Conservation (phyloP, 306 rosid species). For the Nissolia schottii region DNA sequence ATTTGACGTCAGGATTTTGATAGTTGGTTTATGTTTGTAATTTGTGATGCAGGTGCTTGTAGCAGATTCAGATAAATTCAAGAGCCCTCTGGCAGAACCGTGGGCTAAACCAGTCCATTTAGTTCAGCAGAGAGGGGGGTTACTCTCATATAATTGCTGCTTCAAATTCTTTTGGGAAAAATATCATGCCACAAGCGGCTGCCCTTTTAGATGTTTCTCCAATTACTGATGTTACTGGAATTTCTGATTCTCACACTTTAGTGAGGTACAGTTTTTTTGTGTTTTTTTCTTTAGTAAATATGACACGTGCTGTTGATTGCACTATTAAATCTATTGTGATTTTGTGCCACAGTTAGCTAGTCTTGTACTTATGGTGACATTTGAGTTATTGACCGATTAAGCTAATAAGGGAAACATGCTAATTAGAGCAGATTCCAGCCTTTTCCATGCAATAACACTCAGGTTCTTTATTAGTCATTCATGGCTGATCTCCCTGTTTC, state of each 20-base stretch:
- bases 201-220: conserved; percentile 90
- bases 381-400: neutral
- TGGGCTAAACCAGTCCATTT: conserved; percentile 81
- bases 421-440: neutral
- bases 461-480: neutral
- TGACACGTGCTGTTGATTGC: neutral
- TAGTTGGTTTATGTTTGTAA: conserved; percentile 9
- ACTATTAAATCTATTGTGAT: neutral
- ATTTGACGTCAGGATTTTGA: conserved; percentile 15
- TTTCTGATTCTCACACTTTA: conserved; percentile 58
- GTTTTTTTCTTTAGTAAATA: neutral
- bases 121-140: conserved; percentile 67
- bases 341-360: neutral
- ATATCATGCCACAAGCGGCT: conserved; percentile 74
- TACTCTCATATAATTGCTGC: conserved; percentile 76
- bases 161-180: conserved; percentile 81
- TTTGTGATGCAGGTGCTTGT: conserved; percentile 66
- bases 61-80: conserved; percentile 73
- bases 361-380: neutral
- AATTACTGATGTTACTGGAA: conserved; percentile 63
- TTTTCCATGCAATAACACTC: neutral
- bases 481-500: neutral
- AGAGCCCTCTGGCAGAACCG: conserved; percentile 68
- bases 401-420: neutral
- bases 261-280: conserved; percentile 52